phyloP scores from a whole-genome alignment of 768 basidiomycete genomes.

The Hemileccinum rubropunctum region DNA sequence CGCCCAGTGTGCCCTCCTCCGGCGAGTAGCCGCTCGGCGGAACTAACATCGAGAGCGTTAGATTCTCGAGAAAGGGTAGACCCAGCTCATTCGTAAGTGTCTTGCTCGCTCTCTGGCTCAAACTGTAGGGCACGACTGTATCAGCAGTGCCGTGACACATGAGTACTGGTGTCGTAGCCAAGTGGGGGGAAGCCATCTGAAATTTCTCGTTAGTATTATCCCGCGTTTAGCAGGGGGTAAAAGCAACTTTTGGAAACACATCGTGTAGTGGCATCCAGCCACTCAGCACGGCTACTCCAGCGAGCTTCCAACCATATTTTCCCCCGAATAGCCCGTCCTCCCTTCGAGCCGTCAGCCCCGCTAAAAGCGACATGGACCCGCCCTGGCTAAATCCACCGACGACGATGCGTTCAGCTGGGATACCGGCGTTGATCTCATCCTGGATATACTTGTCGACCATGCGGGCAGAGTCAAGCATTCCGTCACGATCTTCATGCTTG shows the following conservation, averaged over 20 bases:
- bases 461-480: constrained; percentile 61
- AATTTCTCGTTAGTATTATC: constrained; percentile 7
- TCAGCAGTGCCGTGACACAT: constrained; percentile 84
- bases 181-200: constrained; percentile 62
- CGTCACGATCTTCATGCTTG: constrained; percentile 55
- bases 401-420: constrained; percentile 67
- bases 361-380: constrained; percentile 72
- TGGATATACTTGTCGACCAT: constrained; percentile 68
- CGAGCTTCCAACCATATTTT: constrained; percentile 55
- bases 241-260: constrained; percentile 64
- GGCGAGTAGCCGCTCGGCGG: constrained; percentile 20
- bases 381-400: constrained; percentile 92
- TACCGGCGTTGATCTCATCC: constrained; percentile 69
- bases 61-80: constrained; percentile 38
- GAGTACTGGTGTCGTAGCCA: constrained; percentile 69
- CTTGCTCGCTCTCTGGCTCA: constrained; percentile 54
- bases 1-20: constrained; percentile 17
- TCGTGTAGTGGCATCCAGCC: constrained; percentile 72
- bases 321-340: constrained; percentile 29
- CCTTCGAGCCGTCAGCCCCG: constrained; percentile 46
- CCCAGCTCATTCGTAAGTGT: constrained; percentile 55
- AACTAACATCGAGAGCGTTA: constrained; percentile 33
- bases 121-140: constrained; percentile 60
- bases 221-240: neutral
- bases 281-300: constrained; percentile 69